Base-by-base conservation (phyloP, 2,329 filamentous ascomycete species). In the Rhinocladiella similis region DNA sequence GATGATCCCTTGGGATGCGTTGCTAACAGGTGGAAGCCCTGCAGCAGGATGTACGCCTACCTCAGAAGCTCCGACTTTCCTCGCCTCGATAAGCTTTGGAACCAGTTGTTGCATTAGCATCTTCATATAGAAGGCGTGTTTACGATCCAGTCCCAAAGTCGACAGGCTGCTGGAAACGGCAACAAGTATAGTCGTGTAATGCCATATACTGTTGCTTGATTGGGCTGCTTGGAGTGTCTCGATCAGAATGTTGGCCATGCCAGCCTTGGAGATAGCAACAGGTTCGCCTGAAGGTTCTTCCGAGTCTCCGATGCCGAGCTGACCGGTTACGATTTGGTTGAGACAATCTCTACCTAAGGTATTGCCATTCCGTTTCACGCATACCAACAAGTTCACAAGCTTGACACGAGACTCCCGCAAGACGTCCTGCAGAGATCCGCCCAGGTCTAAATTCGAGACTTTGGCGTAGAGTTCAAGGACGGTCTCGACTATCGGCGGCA, bases 21-120 rank as follows among this genome's bases (percentile, higher is more conserved):
- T 71, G 55, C 85, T 88, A 27, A 94, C 76, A 12, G 87, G 86
- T 22, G 91, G 86, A 49, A 97, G 77, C 0, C 91, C 92, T 9
- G 93, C 91, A 16, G 93, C 93, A 39, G 94, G 94, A 73, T 97
- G 93, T 35, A 99, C 90, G 3, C 93, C 94, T 67, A 94, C 90
- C 69, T 97, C 94, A n/a, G 94, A 92, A 39, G 94, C 94, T 29
- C 93, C 93, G 47, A 93, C 83, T 46, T 95, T 97, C 38, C 94
- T 84, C 14, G 94, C 94, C 72, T 97, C 91, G 3, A 96, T 87
- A 7, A 99, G 80, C 2, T 90, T 91, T 33, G 87, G 87, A 50
- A 95, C 90, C 39, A 97, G 79, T 14, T 91, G 86, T 3, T 86
- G 87, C 7, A 99, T 82, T 48, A 97, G 80, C 67, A 97, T 91